A percentile compares a stretch with the other conserved stretches of the same genome.
Conservation (phyloP, 441 rosid genomes). For the Mallotus repandus region DNA sequence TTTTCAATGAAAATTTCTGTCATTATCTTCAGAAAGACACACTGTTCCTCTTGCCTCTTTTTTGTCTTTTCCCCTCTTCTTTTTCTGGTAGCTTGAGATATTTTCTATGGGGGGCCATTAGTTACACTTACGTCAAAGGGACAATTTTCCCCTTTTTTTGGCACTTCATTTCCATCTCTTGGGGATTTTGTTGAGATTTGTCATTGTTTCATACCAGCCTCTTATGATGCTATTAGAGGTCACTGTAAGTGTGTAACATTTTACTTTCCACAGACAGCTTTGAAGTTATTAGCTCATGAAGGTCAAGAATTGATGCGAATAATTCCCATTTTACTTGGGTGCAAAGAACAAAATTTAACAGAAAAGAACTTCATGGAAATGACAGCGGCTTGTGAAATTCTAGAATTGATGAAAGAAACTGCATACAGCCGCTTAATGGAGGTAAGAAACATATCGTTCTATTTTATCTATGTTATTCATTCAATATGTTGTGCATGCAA, state of each 20-base stretch:
- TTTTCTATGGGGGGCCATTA: not conserved
- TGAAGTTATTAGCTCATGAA: conserved; percentile 61
- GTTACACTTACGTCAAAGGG: not conserved
- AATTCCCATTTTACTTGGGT: conserved; percentile 64
- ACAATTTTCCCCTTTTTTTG: not conserved
- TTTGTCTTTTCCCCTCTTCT: too few species aligned
- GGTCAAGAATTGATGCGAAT: conserved; percentile 58
- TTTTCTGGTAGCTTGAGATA: not conserved
- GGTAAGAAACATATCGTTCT: conserved; percentile 39
- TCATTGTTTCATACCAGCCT: too few species aligned
- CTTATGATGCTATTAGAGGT: not conserved
- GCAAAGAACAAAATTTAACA: conserved; percentile 39
- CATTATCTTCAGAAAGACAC: not conserved
- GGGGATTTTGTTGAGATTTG: not conserved
- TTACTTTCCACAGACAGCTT: conserved; percentile 60
- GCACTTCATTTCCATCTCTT: not conserved
- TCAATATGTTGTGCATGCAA: not conserved
- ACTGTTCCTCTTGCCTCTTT: too few species aligned
- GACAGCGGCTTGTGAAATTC: conserved; percentile 34
- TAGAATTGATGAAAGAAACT: conserved; percentile 65
- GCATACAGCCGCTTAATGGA: conserved; percentile 90
- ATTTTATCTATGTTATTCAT: not conserved
- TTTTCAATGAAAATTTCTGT: too few species aligned
- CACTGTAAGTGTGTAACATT: not conserved
- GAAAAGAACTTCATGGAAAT: conserved; percentile 46